These are phyloP conservation scores for Tillandsia fasciculata DNA, from an alignment of 176 grass and related monocot species.

Conservation along the genomic window DNA sequence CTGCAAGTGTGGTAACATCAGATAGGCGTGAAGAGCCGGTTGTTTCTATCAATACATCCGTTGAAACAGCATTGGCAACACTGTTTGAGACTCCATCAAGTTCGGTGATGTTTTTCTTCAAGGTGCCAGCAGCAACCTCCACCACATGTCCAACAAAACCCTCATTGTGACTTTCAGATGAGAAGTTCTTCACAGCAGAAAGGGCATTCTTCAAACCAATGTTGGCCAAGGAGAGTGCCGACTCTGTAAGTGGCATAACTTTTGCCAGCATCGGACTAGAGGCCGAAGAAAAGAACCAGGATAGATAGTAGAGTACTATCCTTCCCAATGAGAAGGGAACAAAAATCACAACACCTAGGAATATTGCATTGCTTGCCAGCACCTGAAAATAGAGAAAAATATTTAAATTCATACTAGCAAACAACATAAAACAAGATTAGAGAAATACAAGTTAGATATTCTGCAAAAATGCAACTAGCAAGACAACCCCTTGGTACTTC, in stretches of 20 bases:
- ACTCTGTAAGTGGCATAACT: slow-evolving; percentile 71
- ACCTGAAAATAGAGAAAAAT: slow-evolving; percentile 42
- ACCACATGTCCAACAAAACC: slow-evolving; percentile 61
- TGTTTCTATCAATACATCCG: slow-evolving; percentile 47
- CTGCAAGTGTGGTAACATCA: slow-evolving; percentile 82
- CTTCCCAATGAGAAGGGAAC: slow-evolving; percentile 94
- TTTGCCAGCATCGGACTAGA: slow-evolving; percentile 75
- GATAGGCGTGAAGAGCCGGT: slow-evolving; percentile 72
- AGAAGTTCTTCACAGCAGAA: slow-evolving; percentile 76
- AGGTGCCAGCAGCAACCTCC: slow-evolving; percentile 63
- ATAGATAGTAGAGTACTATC: slow-evolving; percentile 80
- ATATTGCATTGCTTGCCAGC: slow-evolving; percentile 98
- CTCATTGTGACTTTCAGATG: slow-evolving; percentile 53
- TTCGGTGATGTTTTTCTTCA: slow-evolving; percentile 73
- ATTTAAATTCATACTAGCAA: not conserved
- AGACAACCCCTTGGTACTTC: too few relatives aligned
- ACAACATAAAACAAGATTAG: not conserved
- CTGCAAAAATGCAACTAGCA: not conserved
- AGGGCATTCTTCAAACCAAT: slow-evolving; percentile 71
- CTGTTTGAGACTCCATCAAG: slow-evolving; percentile 40
- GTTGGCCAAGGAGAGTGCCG: slow-evolving; percentile 76
- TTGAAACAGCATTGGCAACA: slow-evolving; percentile 22
- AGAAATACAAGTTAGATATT: not conserved
- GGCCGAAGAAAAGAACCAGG: slow-evolving; percentile 93
- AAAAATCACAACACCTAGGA: slow-evolving; percentile 90